Conservation (phyloP, 1,284 basidiomycete genomes). For the Anthracocystis setariae region DNA sequence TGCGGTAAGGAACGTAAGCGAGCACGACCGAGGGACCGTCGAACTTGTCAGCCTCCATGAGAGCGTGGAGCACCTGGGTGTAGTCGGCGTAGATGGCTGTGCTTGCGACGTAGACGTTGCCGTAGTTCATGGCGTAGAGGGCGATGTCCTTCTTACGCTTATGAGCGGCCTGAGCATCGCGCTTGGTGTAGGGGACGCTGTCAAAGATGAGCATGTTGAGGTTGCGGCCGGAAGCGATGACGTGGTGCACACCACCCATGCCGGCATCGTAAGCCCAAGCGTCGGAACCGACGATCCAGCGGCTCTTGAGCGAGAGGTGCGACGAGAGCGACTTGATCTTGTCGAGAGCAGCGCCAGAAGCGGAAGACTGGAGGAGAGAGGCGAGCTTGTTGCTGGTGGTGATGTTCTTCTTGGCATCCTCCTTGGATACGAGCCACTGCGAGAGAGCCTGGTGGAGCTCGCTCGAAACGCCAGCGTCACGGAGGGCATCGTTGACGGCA, state of each 20-base stretch:
- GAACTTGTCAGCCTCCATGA: constrained; percentile 91
- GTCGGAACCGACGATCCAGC: constrained; percentile 98
- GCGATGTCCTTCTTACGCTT: constrained; percentile 68
- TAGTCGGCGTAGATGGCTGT: constrained; percentile 96
- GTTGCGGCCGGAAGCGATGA: constrained; percentile 87
- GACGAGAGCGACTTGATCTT: constrained; percentile 53
- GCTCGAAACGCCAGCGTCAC: constrained; percentile 43
- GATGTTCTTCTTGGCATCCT: constrained; percentile 51
- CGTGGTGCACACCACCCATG: constrained; percentile 93
- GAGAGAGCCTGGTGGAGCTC: constrained; percentile 57
- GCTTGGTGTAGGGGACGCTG: constrained; percentile 84
- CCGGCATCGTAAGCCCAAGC: constrained; percentile 97
- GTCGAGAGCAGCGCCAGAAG: constrained; percentile 64
- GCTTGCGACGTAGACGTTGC: constrained; percentile 93
- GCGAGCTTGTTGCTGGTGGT: constrained; percentile 45
- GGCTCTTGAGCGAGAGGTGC: constrained; percentile 54
- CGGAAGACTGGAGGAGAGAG: constrained; percentile 73
- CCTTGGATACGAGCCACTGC: constrained; percentile 51
- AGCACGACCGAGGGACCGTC: constrained; percentile 90
- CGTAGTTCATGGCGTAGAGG: constrained; percentile 95
- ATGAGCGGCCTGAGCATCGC: constrained; percentile 68
- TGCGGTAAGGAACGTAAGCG: constrained; percentile 89
- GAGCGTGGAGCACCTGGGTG: constrained; percentile 88
- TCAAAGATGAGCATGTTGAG: constrained; percentile 97
- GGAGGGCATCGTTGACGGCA: constrained; percentile 56